These are phyloP conservation scores for Collybiopsis luxurians DNA, from an alignment of 768 basidiomycete species.

Conservation along the genomic window DNA sequence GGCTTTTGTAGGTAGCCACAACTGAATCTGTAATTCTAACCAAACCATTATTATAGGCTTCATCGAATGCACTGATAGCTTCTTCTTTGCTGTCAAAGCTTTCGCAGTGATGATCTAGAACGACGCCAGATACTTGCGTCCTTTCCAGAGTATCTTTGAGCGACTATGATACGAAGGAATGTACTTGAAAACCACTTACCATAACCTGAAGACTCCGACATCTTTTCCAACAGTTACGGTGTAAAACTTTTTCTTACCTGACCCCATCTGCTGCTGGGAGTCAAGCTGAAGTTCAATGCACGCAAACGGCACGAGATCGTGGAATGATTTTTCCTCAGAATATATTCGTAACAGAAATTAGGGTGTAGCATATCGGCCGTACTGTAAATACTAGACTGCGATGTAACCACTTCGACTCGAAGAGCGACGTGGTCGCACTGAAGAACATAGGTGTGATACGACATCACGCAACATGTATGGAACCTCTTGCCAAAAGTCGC, in stretches of 20 bases:
- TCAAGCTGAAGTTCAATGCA: constrained; percentile 5
- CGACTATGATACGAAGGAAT: not conserved
- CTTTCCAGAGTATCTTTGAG: constrained; percentile 22
- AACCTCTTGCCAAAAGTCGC: constrained; percentile 88
- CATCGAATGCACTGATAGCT: constrained; percentile 29
- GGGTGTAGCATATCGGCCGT: not conserved
- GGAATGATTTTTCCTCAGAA: not conserved
- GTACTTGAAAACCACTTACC: too few relatives aligned
- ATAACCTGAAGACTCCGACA: constrained; percentile 22
- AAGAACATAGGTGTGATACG: constrained; percentile 71
- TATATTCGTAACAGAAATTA: not conserved
- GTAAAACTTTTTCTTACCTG: constrained; percentile 18
- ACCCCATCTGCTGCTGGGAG: constrained; percentile 5
- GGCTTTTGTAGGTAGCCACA: not conserved
- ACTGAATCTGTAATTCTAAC: not conserved
- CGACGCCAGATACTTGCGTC: constrained; percentile 40
- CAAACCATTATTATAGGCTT: constrained; percentile 8
- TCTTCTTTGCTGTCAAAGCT: constrained; percentile 41
- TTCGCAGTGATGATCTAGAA: constrained; percentile 40
- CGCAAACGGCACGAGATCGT: not conserved
- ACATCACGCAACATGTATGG: constrained; percentile 84
- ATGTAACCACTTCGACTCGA: constrained; percentile 73
- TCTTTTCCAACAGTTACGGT: constrained; percentile 24
- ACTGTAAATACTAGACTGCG: constrained; percentile 46
- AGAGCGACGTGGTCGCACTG: constrained; percentile 62